phyloP scores from a whole-genome alignment of 2,329 filamentous ascomycete genomes.

The Calonectria pteridis region DNA sequence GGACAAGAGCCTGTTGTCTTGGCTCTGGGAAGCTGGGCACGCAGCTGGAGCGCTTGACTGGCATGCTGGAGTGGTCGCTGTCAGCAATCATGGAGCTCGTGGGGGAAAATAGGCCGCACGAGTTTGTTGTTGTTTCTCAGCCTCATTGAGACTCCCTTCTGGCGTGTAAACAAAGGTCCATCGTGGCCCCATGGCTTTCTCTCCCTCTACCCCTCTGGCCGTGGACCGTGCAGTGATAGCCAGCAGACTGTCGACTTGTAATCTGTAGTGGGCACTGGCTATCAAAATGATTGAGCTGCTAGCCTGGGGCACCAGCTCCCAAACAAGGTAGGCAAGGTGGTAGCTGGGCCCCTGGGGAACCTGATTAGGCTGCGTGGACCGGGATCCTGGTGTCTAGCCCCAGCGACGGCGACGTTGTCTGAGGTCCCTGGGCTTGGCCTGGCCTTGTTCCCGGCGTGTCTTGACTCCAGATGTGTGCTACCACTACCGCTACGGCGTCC shows the following conservation, averaged over 20 bases:
- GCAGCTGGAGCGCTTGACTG: slow-evolving; percentile 10
- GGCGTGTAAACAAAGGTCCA: background rate
- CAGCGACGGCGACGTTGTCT: background rate
- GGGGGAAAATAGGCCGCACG: background rate
- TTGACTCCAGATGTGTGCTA: background rate
- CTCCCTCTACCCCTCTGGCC: background rate
- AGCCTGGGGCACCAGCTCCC: background rate
- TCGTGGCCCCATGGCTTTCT: background rate
- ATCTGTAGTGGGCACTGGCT: background rate
- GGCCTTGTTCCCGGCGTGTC: background rate
- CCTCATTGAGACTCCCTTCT: background rate
- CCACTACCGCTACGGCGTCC: background rate
- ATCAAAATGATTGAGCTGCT: slow-evolving; percentile 8
- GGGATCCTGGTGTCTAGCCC: background rate
- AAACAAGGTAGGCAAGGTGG: background rate
- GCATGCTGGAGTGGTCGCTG: slow-evolving; percentile 13
- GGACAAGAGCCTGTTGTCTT: background rate
- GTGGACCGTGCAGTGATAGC: background rate
- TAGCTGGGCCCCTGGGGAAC: background rate
- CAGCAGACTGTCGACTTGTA: background rate
- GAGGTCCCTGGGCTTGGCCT: background rate
- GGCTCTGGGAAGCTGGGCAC: background rate
- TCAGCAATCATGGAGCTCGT: slow-evolving; percentile 30
- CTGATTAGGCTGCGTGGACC: slow-evolving; percentile 11
- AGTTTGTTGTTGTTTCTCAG: background rate